Conservation (phyloP, 2,329 filamentous ascomycete species). For the Hysterium pulicare region DNA sequence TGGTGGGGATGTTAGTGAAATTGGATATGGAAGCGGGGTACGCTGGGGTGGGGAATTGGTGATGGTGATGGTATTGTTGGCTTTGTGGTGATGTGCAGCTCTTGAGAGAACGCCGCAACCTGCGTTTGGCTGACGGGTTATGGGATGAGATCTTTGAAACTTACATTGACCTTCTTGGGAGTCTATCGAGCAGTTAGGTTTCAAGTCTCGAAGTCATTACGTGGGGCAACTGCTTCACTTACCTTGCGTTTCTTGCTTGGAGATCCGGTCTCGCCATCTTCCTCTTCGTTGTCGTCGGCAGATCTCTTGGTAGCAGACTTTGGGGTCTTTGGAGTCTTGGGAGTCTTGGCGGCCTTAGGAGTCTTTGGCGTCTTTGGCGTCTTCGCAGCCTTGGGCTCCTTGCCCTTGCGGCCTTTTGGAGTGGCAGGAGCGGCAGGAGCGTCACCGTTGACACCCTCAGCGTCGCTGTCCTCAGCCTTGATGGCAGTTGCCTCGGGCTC, state of each 20-base stretch:
- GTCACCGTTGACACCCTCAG: background rate
- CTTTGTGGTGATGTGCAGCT: no score
- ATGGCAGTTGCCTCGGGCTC: background rate
- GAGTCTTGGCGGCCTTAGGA: background rate
- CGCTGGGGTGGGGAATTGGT: no score
- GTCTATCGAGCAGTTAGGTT: background rate
- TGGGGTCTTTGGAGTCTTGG: background rate
- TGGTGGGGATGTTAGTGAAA: background rate
- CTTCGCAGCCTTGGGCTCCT: background rate
- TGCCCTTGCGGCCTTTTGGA: background rate
- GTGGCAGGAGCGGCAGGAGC: background rate
- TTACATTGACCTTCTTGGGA: background rate
- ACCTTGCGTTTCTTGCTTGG: background rate
- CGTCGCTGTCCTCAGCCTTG: background rate
- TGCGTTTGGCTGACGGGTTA: no score
- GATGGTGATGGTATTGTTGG: background rate
- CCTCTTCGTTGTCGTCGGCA: background rate
- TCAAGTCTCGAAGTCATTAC: background rate
- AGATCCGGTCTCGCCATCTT: background rate
- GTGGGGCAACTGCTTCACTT: background rate
- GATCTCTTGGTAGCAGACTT: constrained; percentile 1
- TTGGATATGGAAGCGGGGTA: no score
- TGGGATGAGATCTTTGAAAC: background rate
- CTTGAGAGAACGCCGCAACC: no score
- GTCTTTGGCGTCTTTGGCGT: constrained; percentile 1